phyloP scores from a whole-genome alignment of 192 early-diverging fungal genomes.

The Rhizophagus sp. region DNA sequence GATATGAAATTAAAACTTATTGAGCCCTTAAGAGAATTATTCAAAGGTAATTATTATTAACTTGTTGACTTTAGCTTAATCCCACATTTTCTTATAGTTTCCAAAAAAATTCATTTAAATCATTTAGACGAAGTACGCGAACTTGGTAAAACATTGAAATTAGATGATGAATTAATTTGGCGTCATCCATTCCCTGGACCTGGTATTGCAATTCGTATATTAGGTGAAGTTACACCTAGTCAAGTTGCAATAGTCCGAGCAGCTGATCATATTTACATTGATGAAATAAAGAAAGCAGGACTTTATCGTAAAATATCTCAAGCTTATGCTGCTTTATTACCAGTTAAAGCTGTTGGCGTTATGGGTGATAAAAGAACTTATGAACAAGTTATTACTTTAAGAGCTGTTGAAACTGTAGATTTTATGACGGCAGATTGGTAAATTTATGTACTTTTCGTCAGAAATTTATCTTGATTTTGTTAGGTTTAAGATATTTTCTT shows the following conservation, averaged over 20 bases:
- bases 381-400: slow-evolving; percentile 97
- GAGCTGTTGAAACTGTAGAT: slow-evolving; percentile 94
- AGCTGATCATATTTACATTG: slow-evolving; percentile 98
- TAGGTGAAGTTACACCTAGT: slow-evolving; percentile 91
- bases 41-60: slow-evolving; percentile 61
- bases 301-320: slow-evolving; percentile 97
- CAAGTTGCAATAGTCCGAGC: slow-evolving; percentile 95
- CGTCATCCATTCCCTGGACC: slow-evolving; percentile 99
- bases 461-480: not conserved
- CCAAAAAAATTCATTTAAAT: not conserved
- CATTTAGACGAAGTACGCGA: slow-evolving; percentile 89
- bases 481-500: not conserved
- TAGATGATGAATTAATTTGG: slow-evolving; percentile 96
- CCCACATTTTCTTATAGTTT: not conserved
- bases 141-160: slow-evolving; percentile 85
- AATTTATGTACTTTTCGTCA: not conserved
- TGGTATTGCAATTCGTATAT: slow-evolving; percentile 96
- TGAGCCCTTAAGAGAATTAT: slow-evolving; percentile 97
- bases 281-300: slow-evolving; percentile 98
- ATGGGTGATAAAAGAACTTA: slow-evolving; percentile 99
- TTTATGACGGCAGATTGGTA: slow-evolving; percentile 98
- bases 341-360: slow-evolving; percentile 95
- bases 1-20: slow-evolving; percentile 98
- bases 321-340: slow-evolving; percentile 95
- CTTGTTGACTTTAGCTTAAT: not conserved